Evolutionary conservation across 768 basidiomycete species (phyloP), one percentile per base, ranked within the genome.

Genomic region (Lactarius hatsudake): DNA sequence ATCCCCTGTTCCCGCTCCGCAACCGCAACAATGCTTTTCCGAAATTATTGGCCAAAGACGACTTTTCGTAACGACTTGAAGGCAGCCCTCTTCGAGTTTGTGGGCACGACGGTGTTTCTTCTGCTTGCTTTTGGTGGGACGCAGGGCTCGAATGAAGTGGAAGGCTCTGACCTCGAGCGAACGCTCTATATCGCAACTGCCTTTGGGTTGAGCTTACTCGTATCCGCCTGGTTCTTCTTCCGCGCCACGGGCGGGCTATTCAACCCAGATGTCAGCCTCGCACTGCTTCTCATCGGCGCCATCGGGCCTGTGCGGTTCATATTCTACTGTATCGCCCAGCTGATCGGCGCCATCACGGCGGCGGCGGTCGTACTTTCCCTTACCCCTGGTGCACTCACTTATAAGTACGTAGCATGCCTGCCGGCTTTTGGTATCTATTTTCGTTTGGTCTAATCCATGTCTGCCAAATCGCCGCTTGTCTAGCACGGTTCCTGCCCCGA

Each of bases 181-280:
- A 75, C 80, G 51, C 75, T 86, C 64, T 89, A 87, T 75, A 82
- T 87, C 36, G 81, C 87, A 5, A 81, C 82, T 0, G 82, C 79
- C 58, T 85, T 87, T 81, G 87, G 89, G 0, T 74, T 89, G 57
- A 82, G 83, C 69, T 81, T 90, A 55, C 78, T 89, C 57, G 81
- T 85, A 53, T 84, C 84, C 3, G 87, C 83, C 9, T 90, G 88
- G 87, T 71, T 88, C 13, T 90, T 89, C 75, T 89, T 83, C 73
- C 81, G 87, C 48, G 75, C 82, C 28, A 87, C 86, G 0, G 87
- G 87, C 12, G 86, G 86, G 7, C 76, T 88, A 28, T 89, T 88
- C 76, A 90, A 89, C 68, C 87, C 87, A 0, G 79, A 86, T 66
- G 79, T 90, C 66, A 84, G 83, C 18, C 76, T 86, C 48, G 83